Base-by-base conservation (phyloP, 2,329 filamentous ascomycete genomes). In the Cladosporium colombiae region DNA sequence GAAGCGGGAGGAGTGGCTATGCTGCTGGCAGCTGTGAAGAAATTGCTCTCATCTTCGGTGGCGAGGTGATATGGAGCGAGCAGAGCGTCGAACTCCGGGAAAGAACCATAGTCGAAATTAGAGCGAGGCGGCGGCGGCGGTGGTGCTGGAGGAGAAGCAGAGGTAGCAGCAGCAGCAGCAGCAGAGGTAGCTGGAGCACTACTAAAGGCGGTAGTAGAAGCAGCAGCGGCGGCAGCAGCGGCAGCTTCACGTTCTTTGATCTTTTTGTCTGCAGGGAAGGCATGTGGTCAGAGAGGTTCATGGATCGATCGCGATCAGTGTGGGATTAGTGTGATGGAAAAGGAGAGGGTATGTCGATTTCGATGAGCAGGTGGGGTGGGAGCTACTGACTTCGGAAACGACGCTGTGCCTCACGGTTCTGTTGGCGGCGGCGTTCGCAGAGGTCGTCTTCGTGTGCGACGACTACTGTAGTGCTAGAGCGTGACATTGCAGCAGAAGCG, bases 331-430 rank as follows among this genome's bases (percentile, higher is more conserved):
- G 16, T 40, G 16, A 18, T n/a, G 16, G 16, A 40, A 18, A 18
- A 14, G 37, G 37, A 40, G 5, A 16, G 3, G 37, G n/a, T 40
- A 18, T 18, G 5, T 40, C 16, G 31, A 40, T 40, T 5, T 40
- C 37, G 37, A 40, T 40, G 16, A 40, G 14, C 16, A 40, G 37
- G 37, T 16, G 14, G 37, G 37, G 37, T 5, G n/a, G 16, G 35
- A 16, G 16, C n/a, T 40, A 52, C 49, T 52, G 49, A 52, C 49
- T 52, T 52, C 49, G 49, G 18, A 52, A 52, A 27, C 49, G 49
- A 27, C 49, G 49, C 14, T 52, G 49, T 52, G 49, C 49, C 49
- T 52, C 49, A 27, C 49, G 49, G 49, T 52, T 52, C 49, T 52
- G 49, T 13, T 52, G 49, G 49, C 49, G 49, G 49, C 49, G 49